Percentiles rank a stretch among this genome's conserved stretches.
These are phyloP conservation scores for Botrytis medusae DNA, from an alignment of 2,329 filamentous ascomycete genomes.

Conservation along the genomic window DNA sequence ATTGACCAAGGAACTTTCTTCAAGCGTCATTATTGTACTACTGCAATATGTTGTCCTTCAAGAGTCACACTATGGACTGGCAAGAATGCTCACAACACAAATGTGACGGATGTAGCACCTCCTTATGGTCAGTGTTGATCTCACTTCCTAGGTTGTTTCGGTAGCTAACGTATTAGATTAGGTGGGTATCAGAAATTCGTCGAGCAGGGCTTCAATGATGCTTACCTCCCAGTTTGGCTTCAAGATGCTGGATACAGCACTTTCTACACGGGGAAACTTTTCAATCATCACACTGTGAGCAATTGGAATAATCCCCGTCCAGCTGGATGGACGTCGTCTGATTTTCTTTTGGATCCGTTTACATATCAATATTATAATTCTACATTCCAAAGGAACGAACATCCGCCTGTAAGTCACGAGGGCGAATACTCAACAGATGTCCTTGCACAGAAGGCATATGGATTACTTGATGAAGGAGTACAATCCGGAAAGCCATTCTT, in stretches of 20 bases:
- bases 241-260: constrained; percentile 67
- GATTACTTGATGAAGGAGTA: constrained; percentile 61
- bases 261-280: constrained; percentile 71
- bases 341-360: constrained; percentile 62
- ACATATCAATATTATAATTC: constrained; percentile 69
- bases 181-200: constrained; percentile 67
- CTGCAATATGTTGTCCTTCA: constrained; percentile 62
- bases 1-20: constrained; percentile 56
- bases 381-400: constrained; percentile 60
- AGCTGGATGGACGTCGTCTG: constrained; percentile 58
- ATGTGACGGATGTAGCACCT: constrained; percentile 51
- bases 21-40: constrained; percentile 59
- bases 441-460: constrained; percentile 57
- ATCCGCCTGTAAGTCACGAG: constrained; percentile 54
- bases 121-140: constrained; percentile 48
- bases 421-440: constrained; percentile 54
- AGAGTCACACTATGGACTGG: constrained; percentile 62
- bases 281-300: constrained; percentile 60
- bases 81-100: constrained; percentile 62
- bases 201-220: constrained; percentile 61
- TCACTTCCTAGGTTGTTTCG: constrained; percentile 26
- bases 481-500: constrained; percentile 61
- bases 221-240: constrained; percentile 71
- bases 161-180: constrained; percentile 25
- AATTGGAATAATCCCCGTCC: constrained; percentile 62